phyloP scores from a whole-genome alignment of 768 basidiomycete species.

The Tulasnella sp. region DNA sequence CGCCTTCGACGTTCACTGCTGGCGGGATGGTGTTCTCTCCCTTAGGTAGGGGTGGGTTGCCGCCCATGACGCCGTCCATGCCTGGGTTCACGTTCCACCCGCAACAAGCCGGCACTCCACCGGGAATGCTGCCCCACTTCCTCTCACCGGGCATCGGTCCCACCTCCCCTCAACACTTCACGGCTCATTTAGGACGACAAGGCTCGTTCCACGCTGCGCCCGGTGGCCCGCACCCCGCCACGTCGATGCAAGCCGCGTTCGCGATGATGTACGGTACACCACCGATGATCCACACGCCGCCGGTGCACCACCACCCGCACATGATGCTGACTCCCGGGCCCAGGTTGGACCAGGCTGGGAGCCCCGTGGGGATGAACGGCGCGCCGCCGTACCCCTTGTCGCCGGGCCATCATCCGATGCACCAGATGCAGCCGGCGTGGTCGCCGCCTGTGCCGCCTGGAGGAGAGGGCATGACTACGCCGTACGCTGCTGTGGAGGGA shows the following conservation, averaged over 20 bases:
- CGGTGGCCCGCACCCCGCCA: background rate
- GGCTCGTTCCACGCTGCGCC: slow-evolving; percentile 18
- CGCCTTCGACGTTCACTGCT: slow-evolving; percentile 19
- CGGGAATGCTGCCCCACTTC: slow-evolving; percentile 40
- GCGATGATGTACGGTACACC: slow-evolving; percentile 1
- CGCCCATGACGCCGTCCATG: slow-evolving; percentile 47
- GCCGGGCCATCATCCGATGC: background rate
- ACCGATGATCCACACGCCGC: background rate
- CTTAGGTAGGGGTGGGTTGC: slow-evolving; percentile 36
- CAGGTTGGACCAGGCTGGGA: background rate
- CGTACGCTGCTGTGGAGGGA: background rate
- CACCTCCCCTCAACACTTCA: slow-evolving; percentile 38
- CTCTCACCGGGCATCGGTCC: slow-evolving; percentile 41
- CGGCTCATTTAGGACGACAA: background rate
- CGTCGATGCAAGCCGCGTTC: background rate
- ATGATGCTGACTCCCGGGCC: slow-evolving; percentile 1
- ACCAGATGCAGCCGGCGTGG: background rate
- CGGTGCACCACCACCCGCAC: background rate
- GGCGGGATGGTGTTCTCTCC: slow-evolving; percentile 24
- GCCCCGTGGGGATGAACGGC: background rate
- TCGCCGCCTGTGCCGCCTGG: background rate
- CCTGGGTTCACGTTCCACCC: slow-evolving; percentile 46
- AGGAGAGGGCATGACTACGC: background rate
- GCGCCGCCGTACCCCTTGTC: background rate
- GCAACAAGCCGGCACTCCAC: slow-evolving; percentile 41